A percentile compares a stretch with the other conserved stretches of the same genome.
These are phyloP conservation scores for Alternaria dauci DNA, from an alignment of 2,329 filamentous ascomycete genomes.

Conservation along the genomic window DNA sequence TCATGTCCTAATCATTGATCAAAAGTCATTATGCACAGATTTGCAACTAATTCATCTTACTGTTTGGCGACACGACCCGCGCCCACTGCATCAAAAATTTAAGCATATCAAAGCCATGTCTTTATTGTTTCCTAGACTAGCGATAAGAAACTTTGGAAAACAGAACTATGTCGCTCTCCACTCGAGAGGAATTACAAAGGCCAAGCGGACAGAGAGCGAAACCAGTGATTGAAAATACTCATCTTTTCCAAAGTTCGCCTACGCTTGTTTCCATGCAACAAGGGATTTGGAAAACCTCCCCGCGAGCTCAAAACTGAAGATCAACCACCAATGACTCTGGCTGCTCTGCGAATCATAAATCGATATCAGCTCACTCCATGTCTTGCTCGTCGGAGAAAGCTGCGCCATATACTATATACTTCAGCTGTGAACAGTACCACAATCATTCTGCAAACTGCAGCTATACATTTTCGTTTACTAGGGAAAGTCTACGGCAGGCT, in stretches of 20 bases:
- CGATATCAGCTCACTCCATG: too few relatives aligned
- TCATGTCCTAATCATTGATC: too few relatives aligned
- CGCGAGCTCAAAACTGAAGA: too few relatives aligned
- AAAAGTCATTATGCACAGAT: not conserved
- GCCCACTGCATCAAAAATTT: not conserved
- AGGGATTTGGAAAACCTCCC: too few relatives aligned
- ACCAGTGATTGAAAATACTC: not conserved
- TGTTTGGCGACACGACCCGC: not conserved
- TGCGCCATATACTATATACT: too few relatives aligned
- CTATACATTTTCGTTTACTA: rapidly evolving
- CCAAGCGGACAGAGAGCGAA: not conserved
- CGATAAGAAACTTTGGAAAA: not conserved
- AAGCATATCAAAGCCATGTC: not conserved
- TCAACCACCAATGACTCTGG: too few relatives aligned
- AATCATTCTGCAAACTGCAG: too few relatives aligned
- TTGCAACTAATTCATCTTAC: not conserved
- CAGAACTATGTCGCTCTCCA: not conserved
- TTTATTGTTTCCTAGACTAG: not conserved
- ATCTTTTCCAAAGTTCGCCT: not conserved
- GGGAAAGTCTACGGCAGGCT: too few relatives aligned
- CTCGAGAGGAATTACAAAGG: not conserved
- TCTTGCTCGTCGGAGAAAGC: too few relatives aligned
- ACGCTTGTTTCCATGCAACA: not conserved
- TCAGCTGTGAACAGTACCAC: too few relatives aligned
- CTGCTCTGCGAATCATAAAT: too few relatives aligned